phyloP scores from a whole-genome alignment of 2,329 filamentous ascomycete species.

The Neocucurbitaria cava region DNA sequence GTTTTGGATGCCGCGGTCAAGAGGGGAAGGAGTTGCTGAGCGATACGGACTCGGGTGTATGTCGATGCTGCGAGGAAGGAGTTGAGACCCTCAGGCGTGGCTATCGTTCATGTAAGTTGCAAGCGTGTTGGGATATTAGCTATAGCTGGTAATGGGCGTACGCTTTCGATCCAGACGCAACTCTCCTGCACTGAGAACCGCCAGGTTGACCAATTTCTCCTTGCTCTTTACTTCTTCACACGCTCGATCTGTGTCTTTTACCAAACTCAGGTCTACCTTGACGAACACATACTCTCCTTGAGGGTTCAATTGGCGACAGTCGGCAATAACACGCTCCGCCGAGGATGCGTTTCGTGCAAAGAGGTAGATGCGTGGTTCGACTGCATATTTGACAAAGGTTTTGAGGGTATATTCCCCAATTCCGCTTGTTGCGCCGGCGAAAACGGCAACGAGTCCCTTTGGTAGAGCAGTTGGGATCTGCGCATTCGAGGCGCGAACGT shows the following conservation, averaged over 20 bases:
- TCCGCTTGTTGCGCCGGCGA: slow-evolving; percentile 53
- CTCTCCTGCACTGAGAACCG: slow-evolving; percentile 60
- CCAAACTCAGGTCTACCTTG: slow-evolving; percentile 48
- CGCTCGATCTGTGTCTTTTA: slow-evolving; percentile 51
- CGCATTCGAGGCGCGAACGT: slow-evolving; percentile 28
- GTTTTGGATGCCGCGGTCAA: slow-evolving; percentile 29
- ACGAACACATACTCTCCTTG: slow-evolving; percentile 49
- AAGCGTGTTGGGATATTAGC: neutral
- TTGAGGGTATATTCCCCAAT: slow-evolving; percentile 52
- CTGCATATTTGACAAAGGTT: slow-evolving; percentile 50
- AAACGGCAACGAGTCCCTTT: slow-evolving; percentile 33
- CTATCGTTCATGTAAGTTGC: neutral
- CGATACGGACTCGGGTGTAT: slow-evolving; percentile 48
- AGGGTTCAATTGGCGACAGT: slow-evolving; percentile 48
- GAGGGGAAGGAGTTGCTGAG: slow-evolving; percentile 45
- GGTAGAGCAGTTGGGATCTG: slow-evolving; percentile 22
- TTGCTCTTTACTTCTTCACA: slow-evolving; percentile 57
- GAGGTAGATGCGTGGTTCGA: slow-evolving; percentile 50
- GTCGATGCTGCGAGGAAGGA: slow-evolving; percentile 33
- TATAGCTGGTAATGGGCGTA: neutral
- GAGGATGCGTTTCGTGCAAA: slow-evolving; percentile 49
- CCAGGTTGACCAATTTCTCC: slow-evolving; percentile 61
- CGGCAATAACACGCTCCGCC: slow-evolving; percentile 43
- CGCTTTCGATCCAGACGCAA: neutral
- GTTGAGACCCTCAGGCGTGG: slow-evolving; percentile 45